Base-by-base conservation (phyloP, 306 rosid species). In the Lagenaria siceraria region DNA sequence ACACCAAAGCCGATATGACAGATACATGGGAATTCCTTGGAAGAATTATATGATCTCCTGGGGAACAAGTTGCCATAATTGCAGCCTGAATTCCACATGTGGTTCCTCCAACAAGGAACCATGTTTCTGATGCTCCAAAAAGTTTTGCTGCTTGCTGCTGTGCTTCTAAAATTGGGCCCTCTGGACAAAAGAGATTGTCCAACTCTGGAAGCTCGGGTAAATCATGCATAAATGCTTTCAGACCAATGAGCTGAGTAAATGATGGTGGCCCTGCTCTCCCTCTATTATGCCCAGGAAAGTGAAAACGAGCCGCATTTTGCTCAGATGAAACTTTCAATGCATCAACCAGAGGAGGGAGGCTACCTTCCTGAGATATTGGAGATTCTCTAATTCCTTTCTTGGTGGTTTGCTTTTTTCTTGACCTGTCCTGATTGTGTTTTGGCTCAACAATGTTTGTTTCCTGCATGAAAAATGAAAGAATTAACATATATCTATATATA, bases 61-160 rank as follows among this genome's bases (percentile, higher is more conserved):
- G 97, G 4, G 86, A 85, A 83, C 94, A 90, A 17, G 96, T 86
- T 48, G 97, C 90, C 98, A 91, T 91, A 48, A 86, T 84, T 10
- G 96, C 94, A 15, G 98, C 92, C 83, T 93, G 97, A 76, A 91
- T 88, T 75, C 97, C 98, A 81, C 94, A 93, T 17, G 98, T 93
- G 54, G 96, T 86, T 35, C 98, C 98, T 49, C 97, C 98, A 43
- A 93, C 96, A 43, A 93, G 97, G 78, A 93, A 93, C 98, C 98
- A 93, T 66, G 97, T 91, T 76, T 91, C 78, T 61, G 81, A 83
- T 3, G 98, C 84, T 51, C 96, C 94, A 80, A 93, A 91, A 78
- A 93, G 80, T 80, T 87, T 82, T 58, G 97, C 89, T 66, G 98
- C 98, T 85, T 86, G 79, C 74, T 48, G 82, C 74, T 93, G 97